Evolutionary conservation across 73 alveolate species (phyloP).

Genomic region (Symbiodinium natans): DNA sequence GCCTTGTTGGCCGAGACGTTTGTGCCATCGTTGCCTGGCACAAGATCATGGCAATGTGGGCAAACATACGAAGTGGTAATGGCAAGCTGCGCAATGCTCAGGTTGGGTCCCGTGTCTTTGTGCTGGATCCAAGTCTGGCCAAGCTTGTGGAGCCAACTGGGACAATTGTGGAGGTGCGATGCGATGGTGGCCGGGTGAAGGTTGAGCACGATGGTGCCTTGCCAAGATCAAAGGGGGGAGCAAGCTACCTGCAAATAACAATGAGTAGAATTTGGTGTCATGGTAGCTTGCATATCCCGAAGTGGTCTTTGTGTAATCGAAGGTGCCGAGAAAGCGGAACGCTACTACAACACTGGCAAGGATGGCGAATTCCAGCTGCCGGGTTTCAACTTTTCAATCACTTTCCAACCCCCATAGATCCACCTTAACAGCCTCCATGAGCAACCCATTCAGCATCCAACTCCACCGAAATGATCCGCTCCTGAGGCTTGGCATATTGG

Average conservation of each 20-base stretch:
- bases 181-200: constrained; percentile 79
- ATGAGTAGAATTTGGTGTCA: not conserved
- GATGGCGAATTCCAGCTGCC: constrained; percentile 44
- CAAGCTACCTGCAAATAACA: not conserved
- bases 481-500: too few relatives aligned
- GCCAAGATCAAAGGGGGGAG: not conserved
- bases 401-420: too few relatives aligned
- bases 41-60: too few relatives aligned
- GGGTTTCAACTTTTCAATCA: too few relatives aligned
- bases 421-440: too few relatives aligned
- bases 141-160: constrained; percentile 63
- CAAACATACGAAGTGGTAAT: too few relatives aligned
- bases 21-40: not conserved
- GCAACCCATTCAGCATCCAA: too few relatives aligned
- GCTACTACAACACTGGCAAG: constrained; percentile 82
- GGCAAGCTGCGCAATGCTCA: too few relatives aligned
- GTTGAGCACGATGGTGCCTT: constrained; percentile 66
- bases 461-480: too few relatives aligned
- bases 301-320: not conserved
- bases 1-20: not conserved
- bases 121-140: constrained; percentile 44
- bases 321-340: constrained; percentile 45
- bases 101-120: constrained; percentile 63
- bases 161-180: constrained; percentile 57
- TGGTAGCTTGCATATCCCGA: not conserved